Evolutionary conservation across 148 eudicot species (phyloP).

Genomic region (Amaranthus cruentus): DNA sequence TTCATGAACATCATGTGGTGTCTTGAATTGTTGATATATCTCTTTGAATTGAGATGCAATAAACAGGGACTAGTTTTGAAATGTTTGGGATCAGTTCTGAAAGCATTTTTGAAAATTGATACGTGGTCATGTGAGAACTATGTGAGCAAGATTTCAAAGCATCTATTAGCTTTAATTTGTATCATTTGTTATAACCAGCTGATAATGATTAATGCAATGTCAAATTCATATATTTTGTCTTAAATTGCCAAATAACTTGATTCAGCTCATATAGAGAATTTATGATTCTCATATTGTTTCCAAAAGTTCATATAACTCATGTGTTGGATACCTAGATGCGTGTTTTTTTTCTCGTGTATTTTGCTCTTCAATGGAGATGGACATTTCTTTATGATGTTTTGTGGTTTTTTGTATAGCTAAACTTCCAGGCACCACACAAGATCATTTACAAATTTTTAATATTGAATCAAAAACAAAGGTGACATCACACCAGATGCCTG

Average conservation of each 20-base stretch:
- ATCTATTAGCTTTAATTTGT: too few relatives aligned
- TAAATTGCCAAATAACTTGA: neutral
- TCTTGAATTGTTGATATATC: too few relatives aligned
- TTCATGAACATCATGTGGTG: too few relatives aligned
- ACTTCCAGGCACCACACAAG: slow-evolving; percentile 96
- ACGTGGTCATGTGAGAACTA: too few relatives aligned
- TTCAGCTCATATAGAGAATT: neutral
- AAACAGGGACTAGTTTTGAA: too few relatives aligned
- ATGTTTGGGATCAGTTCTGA: too few relatives aligned
- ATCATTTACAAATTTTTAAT: slow-evolving; percentile 92
- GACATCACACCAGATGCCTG: slow-evolving; percentile 98
- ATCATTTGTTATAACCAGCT: too few relatives aligned
- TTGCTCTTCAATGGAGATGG: neutral
- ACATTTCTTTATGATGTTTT: slow-evolving; percentile 9
- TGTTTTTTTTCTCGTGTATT: neutral
- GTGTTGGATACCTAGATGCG: neutral
- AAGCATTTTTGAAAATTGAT: too few relatives aligned
- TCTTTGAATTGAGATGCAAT: too few relatives aligned
- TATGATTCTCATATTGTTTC: neutral
- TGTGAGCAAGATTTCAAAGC: too few relatives aligned
- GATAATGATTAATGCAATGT: too few relatives aligned
- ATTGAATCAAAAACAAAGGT: slow-evolving; percentile 89
- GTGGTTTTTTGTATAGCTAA: slow-evolving; percentile 53
- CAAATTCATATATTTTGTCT: neutral
- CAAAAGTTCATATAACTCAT: neutral